Evolutionary conservation across 2,329 filamentous ascomycete genomes (phyloP).

Genomic region (Meredithiella fracta): DNA sequence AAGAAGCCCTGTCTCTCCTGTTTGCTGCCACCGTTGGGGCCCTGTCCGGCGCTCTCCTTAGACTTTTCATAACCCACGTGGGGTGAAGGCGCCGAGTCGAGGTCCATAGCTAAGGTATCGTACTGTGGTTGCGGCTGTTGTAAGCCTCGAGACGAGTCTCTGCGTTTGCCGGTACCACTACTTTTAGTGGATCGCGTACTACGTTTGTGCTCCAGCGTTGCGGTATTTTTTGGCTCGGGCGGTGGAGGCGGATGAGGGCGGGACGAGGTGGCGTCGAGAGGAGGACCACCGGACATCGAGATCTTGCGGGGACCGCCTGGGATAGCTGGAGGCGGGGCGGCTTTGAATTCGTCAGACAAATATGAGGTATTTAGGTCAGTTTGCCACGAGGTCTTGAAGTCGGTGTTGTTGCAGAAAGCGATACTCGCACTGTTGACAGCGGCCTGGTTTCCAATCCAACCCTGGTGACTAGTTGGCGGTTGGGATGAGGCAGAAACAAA

Average conservation of each 20-base stretch:
- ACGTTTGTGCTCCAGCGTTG: constrained; percentile 38
- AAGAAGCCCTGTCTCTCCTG: constrained; percentile 80
- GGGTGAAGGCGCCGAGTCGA: constrained; percentile 40
- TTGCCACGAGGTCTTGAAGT: constrained; percentile 25
- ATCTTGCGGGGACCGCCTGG: constrained; percentile 56
- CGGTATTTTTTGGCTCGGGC: constrained; percentile 40
- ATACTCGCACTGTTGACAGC: neutral
- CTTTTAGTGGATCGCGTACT: constrained; percentile 43
- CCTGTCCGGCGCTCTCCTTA: constrained; percentile 33
- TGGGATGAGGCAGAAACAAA: constrained; percentile 24
- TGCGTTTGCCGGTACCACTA: constrained; percentile 6
- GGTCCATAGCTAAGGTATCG: constrained; percentile 22
- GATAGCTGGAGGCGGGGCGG: constrained; percentile 72
- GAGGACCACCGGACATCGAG: constrained; percentile 16
- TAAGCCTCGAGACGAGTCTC: constrained; percentile 5
- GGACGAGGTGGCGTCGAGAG: constrained; percentile 23
- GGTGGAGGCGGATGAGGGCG: constrained; percentile 19
- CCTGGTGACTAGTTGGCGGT: constrained; percentile 40
- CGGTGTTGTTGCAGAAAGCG: neutral
- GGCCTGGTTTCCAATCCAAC: constrained; percentile 28
- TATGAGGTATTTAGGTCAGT: constrained; percentile 33
- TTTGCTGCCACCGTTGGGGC: constrained; percentile 27
- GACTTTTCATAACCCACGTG: constrained; percentile 42
- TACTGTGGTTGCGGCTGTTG: constrained; percentile 8
- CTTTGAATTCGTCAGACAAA: constrained; percentile 47